Evolutionary conservation across 1,139 yeast genomes (phyloP), one percentile per base, ranked within the genome.

Genomic region (Kodamaea suecica): DNA sequence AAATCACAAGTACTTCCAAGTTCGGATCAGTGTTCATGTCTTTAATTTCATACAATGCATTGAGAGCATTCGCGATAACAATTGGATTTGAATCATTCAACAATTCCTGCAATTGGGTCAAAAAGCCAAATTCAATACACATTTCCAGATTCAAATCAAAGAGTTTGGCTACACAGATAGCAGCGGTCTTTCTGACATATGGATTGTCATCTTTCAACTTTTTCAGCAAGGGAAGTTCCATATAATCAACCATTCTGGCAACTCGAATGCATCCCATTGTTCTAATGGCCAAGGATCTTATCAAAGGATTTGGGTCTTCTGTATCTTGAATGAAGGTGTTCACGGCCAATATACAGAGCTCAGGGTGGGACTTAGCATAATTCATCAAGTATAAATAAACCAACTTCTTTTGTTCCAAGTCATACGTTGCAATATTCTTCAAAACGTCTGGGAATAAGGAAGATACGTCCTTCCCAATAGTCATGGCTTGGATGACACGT

Each of bases 251-350:
- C 80, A 94, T 90, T 59, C 84, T 88, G 51, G 85, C 94, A 17
- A 94, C 98, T 31, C 98, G 69, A 36, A 94, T 88, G 65, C 97
- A 92, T 1, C 98, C 97, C 99, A 94, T 94, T 9, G 99, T 94
- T 53, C 98, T 76, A 41, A 94, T 90, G 0, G 99, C 97, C 59
- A 94, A 74, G 0, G 98, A 97, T 39, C 98, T 73, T 21, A 94
- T 90, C 52, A 94, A 71, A 1, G 99, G 99, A 54, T 94, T 94
- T 30, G 97, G 95, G 56, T 92, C 98, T 56, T 87, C 95, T 1
- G 97, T 82, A 61, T 94, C 99, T 52, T 84, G 83, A 19, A 94
- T 96, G 72, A 94, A 94, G 1, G 99, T 94, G 59, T 94, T 94
- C 36, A 94, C 97, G 2, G 97, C 99, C 51, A 94, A 70, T 47